Base-by-base conservation (phyloP, 2,329 filamentous ascomycete species). In the Lanzia echinophila region DNA sequence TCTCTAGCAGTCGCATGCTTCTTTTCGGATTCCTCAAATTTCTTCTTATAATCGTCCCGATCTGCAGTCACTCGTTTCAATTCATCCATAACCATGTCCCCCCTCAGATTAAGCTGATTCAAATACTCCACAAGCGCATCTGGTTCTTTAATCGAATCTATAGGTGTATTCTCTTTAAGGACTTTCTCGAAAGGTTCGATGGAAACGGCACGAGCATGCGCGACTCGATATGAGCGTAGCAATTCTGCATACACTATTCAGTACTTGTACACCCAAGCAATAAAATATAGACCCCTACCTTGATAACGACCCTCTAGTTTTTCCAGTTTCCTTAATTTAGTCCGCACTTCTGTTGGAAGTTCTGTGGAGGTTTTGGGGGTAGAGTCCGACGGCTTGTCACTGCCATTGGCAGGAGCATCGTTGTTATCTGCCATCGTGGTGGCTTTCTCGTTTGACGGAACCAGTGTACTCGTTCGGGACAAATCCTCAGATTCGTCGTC, bases 131-230 rank as follows among this genome's bases (percentile, higher is more conserved):
- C 81, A 33, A 99, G 76, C 2, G 90, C 86, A 50, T 83, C 81
- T 0, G 92, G 89, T 56, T 99, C 94, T 62, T 77, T 79, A 63
- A 99, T 96, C 15, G 90, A 92, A 4, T 88, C 88, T 34, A 97
- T 75, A 2, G 94, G 92, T 0, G 94, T 99, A 63, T 95, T 88
- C 68, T 99, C 94, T 63, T 90, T 88, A 7, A 99, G 77, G 0
- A 87, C 85, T 52, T 88, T 86, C 72, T 99, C 94, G 68, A 99
- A 99, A 0, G 90, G 87, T 66, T 97, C 94, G 65, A 97, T 95
- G 2, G 87, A 83, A 12, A 87, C 83, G 41, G 91, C 89, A 49
- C 90, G 84, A 54, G 88, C 83, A 73, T 99, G 92, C 17, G 94
- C 94, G 60, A 91, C 85, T 58, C 90, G 83, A 71, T 99, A 99